phyloP scores from a whole-genome alignment of 306 rosid genomes.

The Gynostemma pentaphyllum region DNA sequence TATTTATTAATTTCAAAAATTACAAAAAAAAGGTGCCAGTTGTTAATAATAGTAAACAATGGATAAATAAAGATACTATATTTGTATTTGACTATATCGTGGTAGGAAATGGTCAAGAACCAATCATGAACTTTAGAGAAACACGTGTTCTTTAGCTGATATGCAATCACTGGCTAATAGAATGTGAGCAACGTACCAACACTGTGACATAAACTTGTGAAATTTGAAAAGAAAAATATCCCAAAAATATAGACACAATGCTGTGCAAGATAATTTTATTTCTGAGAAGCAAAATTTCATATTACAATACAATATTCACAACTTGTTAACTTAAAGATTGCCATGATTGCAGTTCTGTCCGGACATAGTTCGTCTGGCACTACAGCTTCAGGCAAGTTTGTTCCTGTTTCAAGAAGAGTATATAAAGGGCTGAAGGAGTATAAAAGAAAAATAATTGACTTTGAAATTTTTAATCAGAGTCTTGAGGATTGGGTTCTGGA shows the following conservation, averaged over 20 bases:
- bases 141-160: neutral
- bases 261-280: neutral
- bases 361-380: slow-evolving; percentile 45
- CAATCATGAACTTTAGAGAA: too few species aligned
- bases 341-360: slow-evolving; percentile 46
- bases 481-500: slow-evolving; percentile 71
- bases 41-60: too few species aligned
- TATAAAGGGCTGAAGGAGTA: slow-evolving; percentile 60
- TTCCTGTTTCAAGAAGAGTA: slow-evolving; percentile 52
- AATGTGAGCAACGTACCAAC: neutral
- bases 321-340: slow-evolving; percentile 14
- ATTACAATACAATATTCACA: neutral
- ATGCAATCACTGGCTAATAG: neutral
- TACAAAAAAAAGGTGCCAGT: too few species aligned
- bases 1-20: too few species aligned
- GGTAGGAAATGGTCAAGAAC: too few species aligned
- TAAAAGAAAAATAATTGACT: slow-evolving; percentile 58
- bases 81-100: too few species aligned
- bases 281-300: neutral
- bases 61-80: too few species aligned
- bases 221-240: neutral
- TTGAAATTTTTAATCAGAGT: slow-evolving; percentile 43
- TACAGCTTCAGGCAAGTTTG: slow-evolving; percentile 46
- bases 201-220: neutral
- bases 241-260: neutral